Conservation (phyloP, 495 filamentous ascomycete species). For the Bryoglossum gracile region DNA sequence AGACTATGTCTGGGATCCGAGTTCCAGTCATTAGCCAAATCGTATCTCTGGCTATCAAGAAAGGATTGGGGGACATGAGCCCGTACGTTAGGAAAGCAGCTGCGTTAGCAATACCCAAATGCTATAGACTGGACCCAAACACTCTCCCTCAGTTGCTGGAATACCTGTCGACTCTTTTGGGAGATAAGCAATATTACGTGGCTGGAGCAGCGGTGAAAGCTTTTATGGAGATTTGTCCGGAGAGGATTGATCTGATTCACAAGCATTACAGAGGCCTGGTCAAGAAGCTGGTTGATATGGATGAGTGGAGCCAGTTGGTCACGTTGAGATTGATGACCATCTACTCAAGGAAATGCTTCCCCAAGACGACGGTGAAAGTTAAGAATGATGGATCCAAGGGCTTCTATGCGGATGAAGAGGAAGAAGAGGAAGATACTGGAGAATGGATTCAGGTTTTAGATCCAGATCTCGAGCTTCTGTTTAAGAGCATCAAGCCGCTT, state of each 20-base stretch:
- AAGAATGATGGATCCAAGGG: conserved; percentile 44
- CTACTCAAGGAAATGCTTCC: conserved; percentile 87
- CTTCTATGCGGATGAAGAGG: conserved; percentile 65
- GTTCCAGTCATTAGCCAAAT: conserved; percentile 99
- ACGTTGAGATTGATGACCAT: conserved; percentile 71
- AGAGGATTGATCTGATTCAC: conserved; percentile 80
- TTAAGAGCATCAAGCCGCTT: conserved; percentile 74
- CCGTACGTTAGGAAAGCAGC: conserved; percentile 88
- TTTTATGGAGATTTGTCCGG: conserved; percentile 81
- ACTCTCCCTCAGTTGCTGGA: conserved; percentile 79
- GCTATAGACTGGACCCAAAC: conserved; percentile 84
- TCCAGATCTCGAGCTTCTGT: conserved; percentile 73
- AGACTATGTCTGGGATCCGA: conserved; percentile 90
- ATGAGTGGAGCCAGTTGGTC: conserved; percentile 92
- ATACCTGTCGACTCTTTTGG: conserved; percentile 67
- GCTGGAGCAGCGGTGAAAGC: conserved; percentile 86
- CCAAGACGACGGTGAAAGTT: conserved; percentile 53
- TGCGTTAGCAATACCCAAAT: conserved; percentile 93
- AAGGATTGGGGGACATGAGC: conserved; percentile 88
- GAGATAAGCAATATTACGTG: conserved; percentile 90
- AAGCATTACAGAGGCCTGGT: conserved; percentile 77
- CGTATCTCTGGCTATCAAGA: conserved; percentile 90
- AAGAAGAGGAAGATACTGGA: conserved; percentile 33
- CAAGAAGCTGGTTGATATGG: conserved; percentile 94
- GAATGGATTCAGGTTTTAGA: conserved; percentile 60